Base-by-base conservation (phyloP, 139 green algal species). In the Eudorina sp. region DNA sequence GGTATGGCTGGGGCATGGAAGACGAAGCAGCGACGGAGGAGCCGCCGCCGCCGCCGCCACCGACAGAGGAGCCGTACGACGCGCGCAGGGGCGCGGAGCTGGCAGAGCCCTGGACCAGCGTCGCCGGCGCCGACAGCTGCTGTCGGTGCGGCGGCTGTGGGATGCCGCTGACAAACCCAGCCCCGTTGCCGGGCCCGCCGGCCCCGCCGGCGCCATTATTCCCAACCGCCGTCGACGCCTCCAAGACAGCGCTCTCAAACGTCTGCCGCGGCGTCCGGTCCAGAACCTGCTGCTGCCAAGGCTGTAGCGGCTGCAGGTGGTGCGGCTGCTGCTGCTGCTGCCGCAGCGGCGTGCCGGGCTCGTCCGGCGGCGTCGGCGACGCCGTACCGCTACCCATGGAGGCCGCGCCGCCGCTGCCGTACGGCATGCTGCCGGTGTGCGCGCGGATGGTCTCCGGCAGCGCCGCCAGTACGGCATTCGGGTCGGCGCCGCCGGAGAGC, bases 361-460 rank as follows among this genome's bases (percentile, higher is more conserved):
- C 13, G 31, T 46, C 36, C 34, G 66, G 29, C 29, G 27, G 27
- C 29, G 13, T 46, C 66, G 66, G 66, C 31, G 66, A 48, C 5
- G 9, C 34, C 34, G 66, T 11, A 36, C 70, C 41, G 66, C 66
- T 75, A 9, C 66, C 66, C 3, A 34, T 46, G 77, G n/a, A 46
- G 31, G 36, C 41, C 36, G 13, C 53, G 58, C 62, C 36, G 60
- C 41, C 45, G 64, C 81, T 3, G 81, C n/a, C 4, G 62, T 18
- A 0, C 29, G 1, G 3, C 29, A n/a, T n/a, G 38, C 5, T 60
- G 41, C 36, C 79, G 4, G 79, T 60, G 18, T 36, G 18, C 7
- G 64, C 45, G 19, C 91, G 74, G 75, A 95, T 84, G n/a, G 29
- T 85, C 21, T 92, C 90, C 2, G 89, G 92, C 81, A 95, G 85